Base-by-base conservation (phyloP, 2,329 filamentous ascomycete genomes). In the Pestalotiopsis sp. region DNA sequence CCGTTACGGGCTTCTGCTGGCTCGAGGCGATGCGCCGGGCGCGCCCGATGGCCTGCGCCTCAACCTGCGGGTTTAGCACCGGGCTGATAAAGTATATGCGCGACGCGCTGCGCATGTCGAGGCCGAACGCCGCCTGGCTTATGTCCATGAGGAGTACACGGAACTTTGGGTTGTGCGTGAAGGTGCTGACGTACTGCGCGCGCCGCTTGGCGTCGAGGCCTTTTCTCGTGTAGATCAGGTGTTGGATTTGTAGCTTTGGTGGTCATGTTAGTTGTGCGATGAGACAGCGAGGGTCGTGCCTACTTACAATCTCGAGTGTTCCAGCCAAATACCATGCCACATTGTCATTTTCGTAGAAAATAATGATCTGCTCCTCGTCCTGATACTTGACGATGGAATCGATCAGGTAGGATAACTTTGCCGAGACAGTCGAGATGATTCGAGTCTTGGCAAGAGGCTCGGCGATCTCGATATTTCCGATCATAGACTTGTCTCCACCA, bases 311-410 rank as follows among this genome's bases (percentile, higher is more conserved):
- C 72, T 98, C 95, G 0, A 98, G 85, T 38, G 92, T 90, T 76
- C 94, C 91, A 0, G 93, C 92, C 52, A 98, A 87, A 80, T 97
- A 97, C 79, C 89, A 97, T 1, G 94, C 95, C 2, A 92, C 87
- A 73, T 97, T 95, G 70, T 96, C 92, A 39, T 92, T 92, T 70
- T 97, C 94, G 78, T 97, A 98, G 78, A 98, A 98, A 11, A 98
- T 87, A 66, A 98, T 89, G 3, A 97, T 96, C 79, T 98, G 97
- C 75, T 97, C 94, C 0, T 86, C 81, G 1, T 85, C 79, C 66
- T 96, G 89, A 70, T 95, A 85, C 66, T 87, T 83, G 4, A 90
- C 79, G 13, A 98, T 90, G 39, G 89, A 86, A 67, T 94, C 91
- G 20, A 97, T 82, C 5, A 98, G 83, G 75, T 98, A 97, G 2